These are phyloP conservation scores for Delonix regia DNA, from an alignment of 306 rosid genomes.

Conservation along the genomic window DNA sequence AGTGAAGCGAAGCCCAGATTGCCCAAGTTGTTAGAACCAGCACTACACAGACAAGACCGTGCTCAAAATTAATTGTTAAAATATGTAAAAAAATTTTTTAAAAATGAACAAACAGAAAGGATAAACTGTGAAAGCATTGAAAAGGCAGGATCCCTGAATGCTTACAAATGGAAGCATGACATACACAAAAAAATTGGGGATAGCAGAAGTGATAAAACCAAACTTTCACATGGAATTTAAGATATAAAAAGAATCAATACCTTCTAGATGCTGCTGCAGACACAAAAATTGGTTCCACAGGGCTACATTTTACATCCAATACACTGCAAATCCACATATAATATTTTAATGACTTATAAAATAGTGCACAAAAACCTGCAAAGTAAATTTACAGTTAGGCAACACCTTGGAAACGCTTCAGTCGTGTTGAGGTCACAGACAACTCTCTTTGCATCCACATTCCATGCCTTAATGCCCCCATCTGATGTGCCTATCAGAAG, in stretches of 20 bases:
- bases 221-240: constrained; percentile 17
- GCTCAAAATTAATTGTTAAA: constrained; percentile 33
- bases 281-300: constrained; percentile 91
- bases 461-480: constrained; percentile 96
- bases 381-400: constrained; percentile 1
- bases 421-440: constrained; percentile 92
- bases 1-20: constrained; percentile 81
- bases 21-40: constrained; percentile 59
- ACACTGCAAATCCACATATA: constrained; percentile 59
- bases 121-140: constrained; percentile 15
- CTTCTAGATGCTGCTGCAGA: constrained; percentile 94
- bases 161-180: constrained; percentile 5
- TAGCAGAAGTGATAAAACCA: constrained; percentile 8
- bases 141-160: constrained; percentile 10
- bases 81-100: neutral
- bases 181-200: constrained; percentile 11
- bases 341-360: constrained; percentile 19
- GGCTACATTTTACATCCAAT: constrained; percentile 96
- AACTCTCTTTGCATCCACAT: constrained; percentile 95
- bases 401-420: constrained; percentile 83
- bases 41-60: constrained; percentile 51
- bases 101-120: constrained; percentile 18
- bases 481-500: constrained; percentile 95
- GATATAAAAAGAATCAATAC: constrained; percentile 46
- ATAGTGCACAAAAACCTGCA: constrained; percentile 18